Evolutionary conservation across 2,329 filamentous ascomycete species (phyloP).

Genomic region (Teratosphaeriaceae sp.): DNA sequence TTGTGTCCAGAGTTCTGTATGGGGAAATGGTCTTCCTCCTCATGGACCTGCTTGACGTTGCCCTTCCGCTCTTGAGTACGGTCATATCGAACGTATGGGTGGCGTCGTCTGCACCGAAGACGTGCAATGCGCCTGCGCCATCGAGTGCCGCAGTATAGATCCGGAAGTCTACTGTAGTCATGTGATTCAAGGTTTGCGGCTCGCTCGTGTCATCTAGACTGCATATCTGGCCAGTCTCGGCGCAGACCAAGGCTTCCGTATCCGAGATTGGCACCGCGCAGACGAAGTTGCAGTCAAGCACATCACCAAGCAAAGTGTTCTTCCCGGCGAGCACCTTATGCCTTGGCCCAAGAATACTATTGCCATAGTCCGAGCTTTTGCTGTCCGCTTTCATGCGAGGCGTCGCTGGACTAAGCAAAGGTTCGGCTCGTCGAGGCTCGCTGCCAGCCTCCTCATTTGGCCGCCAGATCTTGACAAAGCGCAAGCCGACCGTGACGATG

Average conservation of each 20-base stretch:
- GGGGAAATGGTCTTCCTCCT: constrained; percentile 12
- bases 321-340: constrained; percentile 73
- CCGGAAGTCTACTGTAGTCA: constrained; percentile 60
- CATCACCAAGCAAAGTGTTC: constrained; percentile 74
- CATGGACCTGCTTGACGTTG: constrained; percentile 8
- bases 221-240: constrained; percentile 85
- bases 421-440: constrained; percentile 13
- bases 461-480: constrained; percentile 91
- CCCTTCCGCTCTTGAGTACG: constrained; percentile 29
- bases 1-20: not conserved
- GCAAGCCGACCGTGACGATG: constrained; percentile 79
- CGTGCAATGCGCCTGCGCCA: constrained; percentile 51
- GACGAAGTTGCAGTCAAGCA: constrained; percentile 80
- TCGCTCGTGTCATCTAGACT: constrained; percentile 71
- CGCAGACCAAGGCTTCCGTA: constrained; percentile 71
- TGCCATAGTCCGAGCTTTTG: constrained; percentile 25
- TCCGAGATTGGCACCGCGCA: constrained; percentile 67
- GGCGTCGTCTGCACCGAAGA: constrained; percentile 61
- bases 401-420: constrained; percentile 14
- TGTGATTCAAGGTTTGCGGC: constrained; percentile 61
- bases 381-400: constrained; percentile 28
- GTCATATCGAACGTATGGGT: constrained; percentile 40
- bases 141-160: constrained; percentile 61
- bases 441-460: constrained; percentile 55
- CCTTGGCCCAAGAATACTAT: constrained; percentile 33